A percentile compares a stretch with the other conserved stretches of the same genome.
These are phyloP conservation scores for Vicia sativa DNA, from an alignment of 306 rosid genomes.

Conservation along the genomic window DNA sequence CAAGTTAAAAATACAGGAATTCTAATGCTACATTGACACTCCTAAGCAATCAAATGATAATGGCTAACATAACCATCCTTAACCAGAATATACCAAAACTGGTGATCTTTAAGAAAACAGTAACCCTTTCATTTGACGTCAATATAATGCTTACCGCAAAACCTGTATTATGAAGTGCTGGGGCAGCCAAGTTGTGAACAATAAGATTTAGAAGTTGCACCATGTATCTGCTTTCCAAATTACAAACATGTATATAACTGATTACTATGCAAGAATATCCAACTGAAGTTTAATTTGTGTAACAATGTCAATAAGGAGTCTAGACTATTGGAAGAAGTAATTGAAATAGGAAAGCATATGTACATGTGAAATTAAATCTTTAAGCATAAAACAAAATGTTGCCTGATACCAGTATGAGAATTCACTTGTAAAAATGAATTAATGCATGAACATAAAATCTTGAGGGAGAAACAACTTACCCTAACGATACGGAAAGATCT, in stretches of 20 bases:
- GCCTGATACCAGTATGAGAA: constrained; percentile 9
- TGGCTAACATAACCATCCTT: neutral
- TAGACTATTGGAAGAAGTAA: neutral
- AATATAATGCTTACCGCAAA: constrained; percentile 75
- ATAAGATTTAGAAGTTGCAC: constrained; percentile 90
- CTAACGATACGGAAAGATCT: constrained; percentile 94
- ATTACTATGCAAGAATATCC: constrained; percentile 37
- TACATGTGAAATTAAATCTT: constrained; percentile 26
- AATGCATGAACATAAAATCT: constrained; percentile 10
- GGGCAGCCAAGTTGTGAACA: constrained; percentile 88
- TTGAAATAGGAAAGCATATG: constrained; percentile 31
- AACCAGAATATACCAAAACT: constrained; percentile 27
- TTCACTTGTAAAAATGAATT: constrained; percentile 26
- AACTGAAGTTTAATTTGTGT: constrained; percentile 16
- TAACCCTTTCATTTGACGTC: constrained; percentile 31
- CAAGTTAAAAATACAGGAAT: constrained; percentile 15
- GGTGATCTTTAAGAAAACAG: constrained; percentile 26
- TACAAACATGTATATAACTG: constrained; percentile 33
- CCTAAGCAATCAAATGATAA: constrained; percentile 17
- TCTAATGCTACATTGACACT: constrained; percentile 14
- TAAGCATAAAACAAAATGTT: constrained; percentile 24
- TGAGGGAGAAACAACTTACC: constrained; percentile 53
- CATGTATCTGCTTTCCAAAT: constrained; percentile 78
- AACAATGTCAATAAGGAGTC: constrained; percentile 9
- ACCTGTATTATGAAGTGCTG: constrained; percentile 96